Evolutionary conservation across 2,329 filamentous ascomycete species (phyloP), one percentile per base, ranked within the genome.

Genomic region (Dryadomyces quercus-mongolicae): DNA sequence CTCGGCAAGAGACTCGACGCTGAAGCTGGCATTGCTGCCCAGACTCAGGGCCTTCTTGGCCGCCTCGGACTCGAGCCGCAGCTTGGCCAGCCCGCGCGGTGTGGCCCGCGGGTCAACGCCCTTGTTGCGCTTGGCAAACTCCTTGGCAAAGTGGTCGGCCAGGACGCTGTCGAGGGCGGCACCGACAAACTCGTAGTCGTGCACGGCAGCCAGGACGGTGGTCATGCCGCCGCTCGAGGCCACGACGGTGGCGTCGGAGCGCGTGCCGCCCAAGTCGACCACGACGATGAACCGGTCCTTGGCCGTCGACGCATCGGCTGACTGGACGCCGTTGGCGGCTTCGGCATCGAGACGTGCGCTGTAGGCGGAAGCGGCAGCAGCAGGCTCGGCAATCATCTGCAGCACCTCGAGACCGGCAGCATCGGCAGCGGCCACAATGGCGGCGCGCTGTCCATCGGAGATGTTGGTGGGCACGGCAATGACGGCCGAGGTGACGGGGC

Each of bases 101-200:
- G 93, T 88, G 66, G 84, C 79, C 62, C 91, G 81, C 21, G 93
- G 93, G 70, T 97, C 93, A 55, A 81, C 81, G 40, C 70, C 71
- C 74, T 84, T 85, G 80, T 97, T 82, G 79, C 95, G 95, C 81
- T 98, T 97, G 66, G 93, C 80, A 74, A 98, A 98, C 72, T 98
- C 93, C 78, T 98, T 98, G 63, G 92, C 87, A 63, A 97, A 96
- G 76, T 96, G 85, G 68, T 98, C 92, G 68, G 95, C 87, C 56
- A 98, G 78, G 51, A 92, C 86, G 68, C 93, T 81, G 74, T 98
- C 93, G 55, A 98, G 78, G 61, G 90, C 84, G 40, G 82, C 78
- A 65, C 93, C 93, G 55, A 88, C 84, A 62, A 92, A 87, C 66
- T 97, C 91, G 72, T 95, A 96, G 75, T 98, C 93, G 74, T 97